A percentile compares a stretch with the other conserved stretches of the same genome.
These are phyloP conservation scores for Pyrenula massariospora DNA, from an alignment of 495 filamentous ascomycete genomes.

Conservation along the genomic window DNA sequence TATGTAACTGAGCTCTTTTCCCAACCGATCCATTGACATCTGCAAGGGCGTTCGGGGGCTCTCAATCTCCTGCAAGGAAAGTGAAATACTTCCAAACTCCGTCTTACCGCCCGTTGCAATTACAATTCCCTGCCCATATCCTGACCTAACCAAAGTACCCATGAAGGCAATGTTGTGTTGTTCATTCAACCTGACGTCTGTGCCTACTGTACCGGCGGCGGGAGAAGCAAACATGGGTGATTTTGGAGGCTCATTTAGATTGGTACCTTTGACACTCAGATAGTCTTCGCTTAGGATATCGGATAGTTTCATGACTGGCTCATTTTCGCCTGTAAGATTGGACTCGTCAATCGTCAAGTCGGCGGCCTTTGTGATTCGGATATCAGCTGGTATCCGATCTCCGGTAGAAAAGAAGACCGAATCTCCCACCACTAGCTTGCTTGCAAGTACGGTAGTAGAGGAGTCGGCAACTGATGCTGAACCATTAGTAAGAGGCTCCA, in stretches of 20 bases:
- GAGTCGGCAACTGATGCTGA: slow-evolving; percentile 48
- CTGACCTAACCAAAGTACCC: slow-evolving; percentile 92
- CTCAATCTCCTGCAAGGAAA: slow-evolving; percentile 84
- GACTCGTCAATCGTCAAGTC: slow-evolving; percentile 93
- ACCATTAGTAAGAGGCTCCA: slow-evolving; percentile 18
- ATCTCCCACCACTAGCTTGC: slow-evolving; percentile 82
- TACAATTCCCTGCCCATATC: slow-evolving; percentile 92
- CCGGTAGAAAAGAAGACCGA: slow-evolving; percentile 87
- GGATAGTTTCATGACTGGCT: slow-evolving; percentile 68
- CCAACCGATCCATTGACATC: slow-evolving; percentile 90
- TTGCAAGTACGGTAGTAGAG: slow-evolving; percentile 72
- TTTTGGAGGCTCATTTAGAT: slow-evolving; percentile 28
- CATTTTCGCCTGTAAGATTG: slow-evolving; percentile 94
- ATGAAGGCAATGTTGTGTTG: slow-evolving; percentile 89
- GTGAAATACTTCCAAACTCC: slow-evolving; percentile 93
- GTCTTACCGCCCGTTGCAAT: slow-evolving; percentile 87
- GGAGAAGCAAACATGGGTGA: slow-evolving; percentile 50
- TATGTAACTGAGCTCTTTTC: slow-evolving; percentile 86
- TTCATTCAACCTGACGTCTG: slow-evolving; percentile 53
- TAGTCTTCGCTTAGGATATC: slow-evolving; percentile 38
- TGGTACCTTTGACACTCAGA: slow-evolving; percentile 8
- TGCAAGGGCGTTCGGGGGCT: slow-evolving; percentile 90
- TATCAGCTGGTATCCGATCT: slow-evolving; percentile 91
- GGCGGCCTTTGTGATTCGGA: slow-evolving; percentile 79
- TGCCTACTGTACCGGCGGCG: slow-evolving; percentile 49